Evolutionary conservation across 345 rosid species (phyloP).

Genomic region (Combretum micranthum): DNA sequence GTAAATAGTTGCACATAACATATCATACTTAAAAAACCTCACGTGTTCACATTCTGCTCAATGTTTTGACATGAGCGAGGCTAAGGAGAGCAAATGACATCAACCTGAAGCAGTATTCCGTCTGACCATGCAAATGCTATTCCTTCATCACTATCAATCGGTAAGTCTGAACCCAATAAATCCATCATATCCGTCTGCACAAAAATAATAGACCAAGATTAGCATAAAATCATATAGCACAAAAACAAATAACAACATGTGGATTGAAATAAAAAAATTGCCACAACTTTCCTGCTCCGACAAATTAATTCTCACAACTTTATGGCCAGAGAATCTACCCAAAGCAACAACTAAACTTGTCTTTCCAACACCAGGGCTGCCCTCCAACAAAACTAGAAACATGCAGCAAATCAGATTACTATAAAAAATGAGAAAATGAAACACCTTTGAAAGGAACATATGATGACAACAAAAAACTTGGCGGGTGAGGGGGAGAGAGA

Average conservation of each 20-base stretch:
- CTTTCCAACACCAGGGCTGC: constrained; percentile 99
- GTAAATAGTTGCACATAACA: too few species aligned
- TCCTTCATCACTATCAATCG: constrained; percentile 77
- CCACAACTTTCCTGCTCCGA: constrained; percentile 47
- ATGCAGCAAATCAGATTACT: too few species aligned
- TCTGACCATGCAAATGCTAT: constrained; percentile 97
- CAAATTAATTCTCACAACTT: constrained; percentile 87
- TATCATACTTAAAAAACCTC: too few species aligned
- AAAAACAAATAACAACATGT: too few species aligned
- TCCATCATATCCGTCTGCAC: constrained; percentile 46
- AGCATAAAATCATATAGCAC: too few species aligned
- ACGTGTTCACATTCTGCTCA: too few species aligned
- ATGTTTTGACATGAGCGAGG: too few species aligned
- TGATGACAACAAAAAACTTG: background rate
- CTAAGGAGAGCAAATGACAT: too few species aligned
- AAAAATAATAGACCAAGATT: too few species aligned
- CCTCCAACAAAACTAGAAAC: constrained; percentile 52
- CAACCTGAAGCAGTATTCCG: constrained; percentile 87
- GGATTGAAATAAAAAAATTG: background rate
- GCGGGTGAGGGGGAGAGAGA: constrained; percentile 3
- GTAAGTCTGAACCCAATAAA: constrained; percentile 92
- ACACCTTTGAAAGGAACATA: background rate
- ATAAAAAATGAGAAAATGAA: background rate
- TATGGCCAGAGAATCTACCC: constrained; percentile 91
- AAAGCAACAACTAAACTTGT: constrained; percentile 84